These are phyloP conservation scores for Silene conica DNA, from an alignment of 148 eudicot genomes.

Conservation along the genomic window DNA sequence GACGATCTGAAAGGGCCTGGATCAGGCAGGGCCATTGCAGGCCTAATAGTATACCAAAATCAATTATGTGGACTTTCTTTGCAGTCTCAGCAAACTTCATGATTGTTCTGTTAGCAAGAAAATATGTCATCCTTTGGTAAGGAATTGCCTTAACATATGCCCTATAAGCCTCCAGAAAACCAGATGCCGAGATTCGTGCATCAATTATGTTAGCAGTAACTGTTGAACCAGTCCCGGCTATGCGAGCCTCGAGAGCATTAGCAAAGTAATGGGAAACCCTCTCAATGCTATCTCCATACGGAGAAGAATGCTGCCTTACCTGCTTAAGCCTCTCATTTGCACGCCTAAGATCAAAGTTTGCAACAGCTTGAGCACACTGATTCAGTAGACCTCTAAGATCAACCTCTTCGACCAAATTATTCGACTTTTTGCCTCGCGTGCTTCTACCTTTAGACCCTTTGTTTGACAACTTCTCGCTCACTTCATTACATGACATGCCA, in stretches of 20 bases:
- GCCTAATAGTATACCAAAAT: constrained; percentile 39
- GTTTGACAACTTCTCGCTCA: constrained; percentile 17
- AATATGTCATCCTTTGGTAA: constrained; percentile 28
- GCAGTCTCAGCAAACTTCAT: constrained; percentile 27
- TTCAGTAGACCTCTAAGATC: constrained; percentile 42
- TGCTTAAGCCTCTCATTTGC: constrained; percentile 40
- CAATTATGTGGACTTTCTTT: constrained; percentile 39
- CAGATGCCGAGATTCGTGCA: constrained; percentile 31
- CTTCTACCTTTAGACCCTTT: constrained; percentile 27
- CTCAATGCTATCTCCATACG: constrained; percentile 40
- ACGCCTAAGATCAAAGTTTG: constrained; percentile 34
- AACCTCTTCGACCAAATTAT: constrained; percentile 30
- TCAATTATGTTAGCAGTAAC: constrained; percentile 20
- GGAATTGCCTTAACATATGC: constrained; percentile 34
- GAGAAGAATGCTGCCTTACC: constrained; percentile 39
- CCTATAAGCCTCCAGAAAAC: constrained; percentile 31
- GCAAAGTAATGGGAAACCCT: constrained; percentile 50
- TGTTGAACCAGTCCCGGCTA: constrained; percentile 41
- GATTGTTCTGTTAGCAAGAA: constrained; percentile 28
- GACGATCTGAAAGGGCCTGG: constrained; percentile 28
- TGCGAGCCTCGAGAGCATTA: constrained; percentile 46
- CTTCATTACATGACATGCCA: constrained; percentile 17
- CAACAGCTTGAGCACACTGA: constrained; percentile 49
- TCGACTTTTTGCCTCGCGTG: constrained; percentile 28
- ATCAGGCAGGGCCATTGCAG: constrained; percentile 45